Percentiles rank a stretch among this genome's conserved stretches.
These are phyloP conservation scores for Cornus controversa DNA, from an alignment of 148 eudicot species.

Conservation along the genomic window DNA sequence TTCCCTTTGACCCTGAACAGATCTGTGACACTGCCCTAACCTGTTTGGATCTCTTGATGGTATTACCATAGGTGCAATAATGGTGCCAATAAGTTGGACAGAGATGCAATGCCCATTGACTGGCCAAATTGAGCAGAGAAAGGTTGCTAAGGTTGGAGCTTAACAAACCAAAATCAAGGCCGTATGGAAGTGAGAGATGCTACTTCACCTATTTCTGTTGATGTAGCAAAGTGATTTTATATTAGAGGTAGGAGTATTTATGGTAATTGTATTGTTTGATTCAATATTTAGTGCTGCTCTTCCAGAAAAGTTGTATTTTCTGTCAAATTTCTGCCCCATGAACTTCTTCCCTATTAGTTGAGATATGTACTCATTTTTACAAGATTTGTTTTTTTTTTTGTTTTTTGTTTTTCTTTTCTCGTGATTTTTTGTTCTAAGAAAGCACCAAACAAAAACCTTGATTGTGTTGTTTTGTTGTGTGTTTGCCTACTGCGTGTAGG, in stretches of 20 bases:
- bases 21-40: not conserved
- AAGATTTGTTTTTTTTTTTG: no score
- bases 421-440: no score
- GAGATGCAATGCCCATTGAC: slow-evolving; percentile 97
- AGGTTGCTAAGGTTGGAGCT: slow-evolving; percentile 81
- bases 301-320: not conserved
- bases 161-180: slow-evolving; percentile 22
- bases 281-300: not conserved
- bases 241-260: not conserved
- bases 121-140: slow-evolving; percentile 91
- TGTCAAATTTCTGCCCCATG: not conserved
- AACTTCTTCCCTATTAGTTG: not conserved
- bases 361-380: no score
- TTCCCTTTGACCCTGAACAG: not conserved
- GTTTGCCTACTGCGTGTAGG: no score
- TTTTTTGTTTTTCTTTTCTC: no score
- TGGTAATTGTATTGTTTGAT: not conserved
- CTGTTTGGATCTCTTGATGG: slow-evolving; percentile 6
- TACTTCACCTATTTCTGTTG: no score
- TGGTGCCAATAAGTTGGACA: slow-evolving; percentile 98
- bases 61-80: slow-evolving; percentile 57
- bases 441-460: no score
- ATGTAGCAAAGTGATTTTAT: not conserved
- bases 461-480: no score
- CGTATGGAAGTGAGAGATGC: no score